A percentile compares a stretch with the other conserved stretches of the same genome.
phyloP scores from a whole-genome alignment of 352 stramenopile genomes.

The Phytopythium mirpurense region DNA sequence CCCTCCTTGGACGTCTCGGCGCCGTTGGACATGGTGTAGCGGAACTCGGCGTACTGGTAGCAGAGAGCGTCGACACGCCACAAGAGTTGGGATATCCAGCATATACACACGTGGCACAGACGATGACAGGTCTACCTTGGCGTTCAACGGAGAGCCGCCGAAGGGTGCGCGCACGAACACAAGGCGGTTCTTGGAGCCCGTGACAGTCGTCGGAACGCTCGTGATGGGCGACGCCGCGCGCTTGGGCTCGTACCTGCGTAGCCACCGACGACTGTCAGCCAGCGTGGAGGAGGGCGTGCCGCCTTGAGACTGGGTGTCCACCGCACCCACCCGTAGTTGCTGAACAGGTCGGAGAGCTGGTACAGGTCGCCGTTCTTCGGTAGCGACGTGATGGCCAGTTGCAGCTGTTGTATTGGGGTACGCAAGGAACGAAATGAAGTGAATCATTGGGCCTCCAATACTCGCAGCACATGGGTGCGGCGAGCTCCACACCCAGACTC shows the following conservation, averaged over 20 bases:
- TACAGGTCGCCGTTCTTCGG: slow-evolving; percentile 79
- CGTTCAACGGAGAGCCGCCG: slow-evolving; percentile 42
- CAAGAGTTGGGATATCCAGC: too few species aligned
- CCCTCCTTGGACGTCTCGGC: slow-evolving; percentile 53
- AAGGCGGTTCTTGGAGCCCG: slow-evolving; percentile 81
- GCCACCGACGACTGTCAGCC: neutral
- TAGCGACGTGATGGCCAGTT: slow-evolving; percentile 77
- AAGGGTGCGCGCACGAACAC: slow-evolving; percentile 77
- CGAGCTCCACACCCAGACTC: too few species aligned
- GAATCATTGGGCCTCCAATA: too few species aligned
- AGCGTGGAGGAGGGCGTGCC: too few species aligned
- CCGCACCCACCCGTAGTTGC: slow-evolving; percentile 67
- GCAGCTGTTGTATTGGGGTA: slow-evolving; percentile 58
- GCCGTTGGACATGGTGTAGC: slow-evolving; percentile 80
- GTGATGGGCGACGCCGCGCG: slow-evolving; percentile 48
- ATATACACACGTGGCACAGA: neutral
- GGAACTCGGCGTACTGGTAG: slow-evolving; percentile 78
- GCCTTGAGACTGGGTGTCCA: neutral
- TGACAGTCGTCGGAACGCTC: slow-evolving; percentile 50
- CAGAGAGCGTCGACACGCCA: too few species aligned
- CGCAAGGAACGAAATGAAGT: too few species aligned
- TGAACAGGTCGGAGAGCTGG: slow-evolving; percentile 88
- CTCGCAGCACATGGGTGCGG: too few species aligned
- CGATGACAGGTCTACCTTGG: slow-evolving; percentile 33
- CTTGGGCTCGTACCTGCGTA: slow-evolving; percentile 84